phyloP scores from a whole-genome alignment of 176 grass and related monocot genomes.

The Eleusine coracana region DNA sequence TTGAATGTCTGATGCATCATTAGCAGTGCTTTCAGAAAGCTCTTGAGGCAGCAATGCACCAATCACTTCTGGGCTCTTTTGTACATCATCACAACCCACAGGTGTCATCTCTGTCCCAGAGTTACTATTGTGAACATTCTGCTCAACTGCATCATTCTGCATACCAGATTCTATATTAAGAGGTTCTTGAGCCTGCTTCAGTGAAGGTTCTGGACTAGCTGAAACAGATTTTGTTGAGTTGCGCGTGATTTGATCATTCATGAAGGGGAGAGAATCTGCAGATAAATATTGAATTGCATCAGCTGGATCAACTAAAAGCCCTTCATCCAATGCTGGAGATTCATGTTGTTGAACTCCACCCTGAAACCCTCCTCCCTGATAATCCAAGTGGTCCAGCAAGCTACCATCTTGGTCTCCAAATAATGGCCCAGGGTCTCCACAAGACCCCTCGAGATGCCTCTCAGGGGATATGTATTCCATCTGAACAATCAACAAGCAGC shows the following conservation, averaged over 20 bases:
- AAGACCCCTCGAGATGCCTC: slow-evolving; percentile 55
- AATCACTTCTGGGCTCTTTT: slow-evolving; percentile 45
- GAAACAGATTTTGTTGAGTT: slow-evolving; percentile 46
- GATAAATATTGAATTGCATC: slow-evolving; percentile 41
- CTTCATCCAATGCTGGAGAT: slow-evolving; percentile 46
- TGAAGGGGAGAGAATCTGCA: slow-evolving; percentile 41
- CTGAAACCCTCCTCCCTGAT: slow-evolving; percentile 44
- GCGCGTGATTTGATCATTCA: slow-evolving; percentile 54
- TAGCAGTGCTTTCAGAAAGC: slow-evolving; percentile 37
- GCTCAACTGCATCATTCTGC: slow-evolving; percentile 44
- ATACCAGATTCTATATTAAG: slow-evolving; percentile 38
- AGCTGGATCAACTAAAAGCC: slow-evolving; percentile 44
- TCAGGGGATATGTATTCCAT: slow-evolving; percentile 71
- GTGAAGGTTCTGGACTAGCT: slow-evolving; percentile 36
- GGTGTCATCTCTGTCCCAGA: slow-evolving; percentile 37
- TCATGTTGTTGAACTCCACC: slow-evolving; percentile 45
- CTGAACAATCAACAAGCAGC: slow-evolving; percentile 35
- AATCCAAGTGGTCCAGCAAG: slow-evolving; percentile 57
- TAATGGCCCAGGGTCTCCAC: slow-evolving; percentile 55
- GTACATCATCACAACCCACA: slow-evolving; percentile 33
- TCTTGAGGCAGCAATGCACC: slow-evolving; percentile 25
- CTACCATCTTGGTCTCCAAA: slow-evolving; percentile 50
- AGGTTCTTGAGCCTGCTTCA: slow-evolving; percentile 48
- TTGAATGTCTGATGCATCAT: slow-evolving; percentile 49
- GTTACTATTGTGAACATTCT: slow-evolving; percentile 39